Evolutionary conservation across 2,329 filamentous ascomycete genomes (phyloP), one percentile per base, ranked within the genome.

Genomic region (Curvularia spicifera): DNA sequence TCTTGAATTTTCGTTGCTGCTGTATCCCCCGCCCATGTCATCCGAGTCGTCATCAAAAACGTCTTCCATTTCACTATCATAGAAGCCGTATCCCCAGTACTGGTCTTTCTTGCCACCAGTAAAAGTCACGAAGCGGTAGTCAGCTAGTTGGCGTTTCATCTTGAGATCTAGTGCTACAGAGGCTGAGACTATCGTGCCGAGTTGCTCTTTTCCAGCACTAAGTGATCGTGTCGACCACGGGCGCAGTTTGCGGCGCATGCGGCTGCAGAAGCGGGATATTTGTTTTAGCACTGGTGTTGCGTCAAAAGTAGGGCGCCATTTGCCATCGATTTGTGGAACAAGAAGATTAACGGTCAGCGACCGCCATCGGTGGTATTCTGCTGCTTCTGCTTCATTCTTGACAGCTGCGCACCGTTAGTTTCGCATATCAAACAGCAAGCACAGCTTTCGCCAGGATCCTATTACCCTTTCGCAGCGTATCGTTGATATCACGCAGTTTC

Each of bases 31-130:
- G 22, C 42, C 50, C 20, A 53, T 53, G 26, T 63, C 48, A 9
- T 66, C 61, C 7, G 68, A 67, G 13, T 69, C 63, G 9, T 73
- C 71, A 13, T 72, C 69, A 40, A 73, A 72, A 3, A 76, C 64
- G 26, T 76, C 74, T 50, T 76, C 74, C 75, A 77, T 77, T 40
- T 76, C 74, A 29, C 71, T 73, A 18, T 76, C 73, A 44, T 75
- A 76, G 56, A 71, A 76, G 2, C 64, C 67, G 42, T 75, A 77
- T 20, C 75, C 74, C 65, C 69, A 76, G 49, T 71, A 72, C 20
- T 75, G 67, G 33, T 68, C 65, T 5, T 69, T 64, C 48, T 65
- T 71, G 1, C 74, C 71, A 13, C 73, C 75, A 0, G 71, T 75
- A 45, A 74, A 77, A 0, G 72, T 76, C 1, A 76, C 73, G 40